Conservation (phyloP, 2,329 filamentous ascomycete species). For the Phyllosticta citribraziliensis region DNA sequence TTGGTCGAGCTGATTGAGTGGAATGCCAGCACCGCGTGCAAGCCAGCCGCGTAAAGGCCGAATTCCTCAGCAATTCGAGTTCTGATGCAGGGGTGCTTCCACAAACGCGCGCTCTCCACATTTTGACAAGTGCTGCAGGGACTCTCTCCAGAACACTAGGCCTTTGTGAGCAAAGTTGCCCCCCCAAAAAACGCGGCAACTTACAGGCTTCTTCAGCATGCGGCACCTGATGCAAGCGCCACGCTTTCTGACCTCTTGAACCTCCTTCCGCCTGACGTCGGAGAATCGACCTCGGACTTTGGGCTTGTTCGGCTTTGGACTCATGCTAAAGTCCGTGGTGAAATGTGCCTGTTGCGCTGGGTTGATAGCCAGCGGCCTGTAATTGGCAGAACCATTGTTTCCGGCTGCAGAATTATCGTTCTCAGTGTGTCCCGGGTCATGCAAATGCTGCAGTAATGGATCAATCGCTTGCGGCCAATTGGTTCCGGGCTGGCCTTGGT, state of each 20-base stretch:
- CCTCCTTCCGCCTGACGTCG: constrained; percentile 47
- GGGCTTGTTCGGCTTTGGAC: constrained; percentile 29
- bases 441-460: constrained; percentile 16
- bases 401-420: constrained; percentile 12
- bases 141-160: constrained; percentile 45
- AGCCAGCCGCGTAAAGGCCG: constrained; percentile 44
- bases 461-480: constrained; percentile 8
- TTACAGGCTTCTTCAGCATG: constrained; percentile 51
- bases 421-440: constrained; percentile 22
- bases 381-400: constrained; percentile 12
- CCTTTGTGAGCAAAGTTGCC: neutral
- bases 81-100: constrained; percentile 51
- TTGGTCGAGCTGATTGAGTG: constrained; percentile 41
- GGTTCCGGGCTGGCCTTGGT: constrained; percentile 20
- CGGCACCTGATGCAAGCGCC: constrained; percentile 54
- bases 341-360: constrained; percentile 20
- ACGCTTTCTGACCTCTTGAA: constrained; percentile 49
- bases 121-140: constrained; percentile 50
- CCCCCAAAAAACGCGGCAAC: neutral
- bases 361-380: constrained; percentile 30
- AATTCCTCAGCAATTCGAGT: constrained; percentile 50
- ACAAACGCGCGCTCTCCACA: constrained; percentile 51
- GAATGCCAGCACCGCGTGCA: constrained; percentile 45
- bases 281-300: constrained; percentile 49
- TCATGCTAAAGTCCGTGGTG: constrained; percentile 30